These are phyloP conservation scores for Marasmius sp. DNA, from an alignment of 1,284 basidiomycete species.

Conservation along the genomic window DNA sequence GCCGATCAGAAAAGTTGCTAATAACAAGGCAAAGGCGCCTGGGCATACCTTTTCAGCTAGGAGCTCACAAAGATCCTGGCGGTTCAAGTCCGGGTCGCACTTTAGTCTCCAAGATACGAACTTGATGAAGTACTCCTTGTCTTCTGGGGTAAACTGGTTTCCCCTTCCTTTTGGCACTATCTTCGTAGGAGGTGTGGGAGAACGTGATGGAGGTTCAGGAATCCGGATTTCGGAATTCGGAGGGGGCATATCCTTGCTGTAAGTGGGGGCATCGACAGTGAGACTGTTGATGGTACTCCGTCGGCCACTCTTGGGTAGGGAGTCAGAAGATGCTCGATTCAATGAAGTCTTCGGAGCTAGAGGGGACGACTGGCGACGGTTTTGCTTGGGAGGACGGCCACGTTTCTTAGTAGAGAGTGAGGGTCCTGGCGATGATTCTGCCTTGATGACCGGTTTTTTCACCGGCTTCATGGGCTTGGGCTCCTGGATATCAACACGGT, in stretches of 20 bases:
- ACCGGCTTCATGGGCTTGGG: conserved; percentile 32
- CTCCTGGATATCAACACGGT: background rate
- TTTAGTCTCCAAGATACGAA: conserved; percentile 62
- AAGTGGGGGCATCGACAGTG: conserved; percentile 44
- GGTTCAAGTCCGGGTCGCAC: conserved; percentile 47
- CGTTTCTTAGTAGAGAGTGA: conserved; percentile 14
- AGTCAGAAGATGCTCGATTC: background rate
- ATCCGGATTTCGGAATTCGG: conserved; percentile 56
- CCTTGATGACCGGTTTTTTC: conserved; percentile 45
- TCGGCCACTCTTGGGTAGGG: conserved; percentile 20
- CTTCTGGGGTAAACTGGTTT: conserved; percentile 62
- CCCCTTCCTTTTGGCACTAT: conserved; percentile 47
- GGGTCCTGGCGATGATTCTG: conserved; percentile 17
- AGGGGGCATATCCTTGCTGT: conserved; percentile 46
- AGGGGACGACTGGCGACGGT: conserved; percentile 4
- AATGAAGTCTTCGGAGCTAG: conserved; percentile 5
- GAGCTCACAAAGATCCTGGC: conserved; percentile 51
- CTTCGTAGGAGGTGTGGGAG: conserved; percentile 61
- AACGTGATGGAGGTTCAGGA: conserved; percentile 60
- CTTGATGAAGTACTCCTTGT: conserved; percentile 61
- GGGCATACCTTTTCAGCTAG: conserved; percentile 54
- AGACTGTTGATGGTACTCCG: conserved; percentile 57
- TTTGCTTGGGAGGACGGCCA: conserved; percentile 7
- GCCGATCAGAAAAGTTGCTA: conserved; percentile 11
- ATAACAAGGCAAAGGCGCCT: conserved; percentile 4